phyloP scores from a whole-genome alignment of 495 filamentous ascomycete species.

The Aspergillus homomorphus region DNA sequence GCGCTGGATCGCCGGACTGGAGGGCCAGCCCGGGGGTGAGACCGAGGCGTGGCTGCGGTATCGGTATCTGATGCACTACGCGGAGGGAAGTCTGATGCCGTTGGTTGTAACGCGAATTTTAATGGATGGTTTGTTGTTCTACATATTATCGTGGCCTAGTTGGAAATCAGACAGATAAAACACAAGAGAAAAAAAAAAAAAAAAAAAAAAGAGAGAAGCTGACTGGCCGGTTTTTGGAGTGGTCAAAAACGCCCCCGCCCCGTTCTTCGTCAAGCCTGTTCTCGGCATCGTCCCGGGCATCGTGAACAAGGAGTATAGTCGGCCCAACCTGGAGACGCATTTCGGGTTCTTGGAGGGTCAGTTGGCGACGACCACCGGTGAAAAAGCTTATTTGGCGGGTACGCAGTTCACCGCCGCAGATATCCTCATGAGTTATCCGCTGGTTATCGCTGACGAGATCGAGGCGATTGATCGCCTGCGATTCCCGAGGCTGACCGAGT shows the following conservation, averaged over 20 bases:
- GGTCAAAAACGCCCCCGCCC: constrained; percentile 59
- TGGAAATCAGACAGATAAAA: constrained; percentile 10
- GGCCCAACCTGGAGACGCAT: constrained; percentile 59
- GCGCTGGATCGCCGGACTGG: constrained; percentile 47
- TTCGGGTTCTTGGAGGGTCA: constrained; percentile 68
- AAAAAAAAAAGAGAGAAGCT: neutral
- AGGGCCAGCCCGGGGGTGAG: constrained; percentile 60
- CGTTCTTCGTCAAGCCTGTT: constrained; percentile 81
- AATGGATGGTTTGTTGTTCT: constrained; percentile 36
- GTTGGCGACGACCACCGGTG: constrained; percentile 57
- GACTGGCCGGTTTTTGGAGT: constrained; percentile 26
- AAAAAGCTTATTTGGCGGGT: constrained; percentile 66
- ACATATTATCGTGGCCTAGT: neutral
- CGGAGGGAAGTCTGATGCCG: constrained; percentile 74
- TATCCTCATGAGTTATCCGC: constrained; percentile 69
- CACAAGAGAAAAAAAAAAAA: constrained; percentile 1
- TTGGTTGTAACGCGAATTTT: constrained; percentile 56
- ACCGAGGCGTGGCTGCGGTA: constrained; percentile 70
- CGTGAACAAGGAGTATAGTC: constrained; percentile 56
- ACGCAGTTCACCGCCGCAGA: constrained; percentile 69
- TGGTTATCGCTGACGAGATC: constrained; percentile 33
- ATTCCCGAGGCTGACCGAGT: constrained; percentile 61
- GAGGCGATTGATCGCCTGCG: constrained; percentile 27
- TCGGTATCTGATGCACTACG: constrained; percentile 74
- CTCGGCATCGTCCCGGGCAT: constrained; percentile 59